Evolutionary conservation across 192 early-diverging fungal species (phyloP).

Genomic region (Spinellus fusiger): DNA sequence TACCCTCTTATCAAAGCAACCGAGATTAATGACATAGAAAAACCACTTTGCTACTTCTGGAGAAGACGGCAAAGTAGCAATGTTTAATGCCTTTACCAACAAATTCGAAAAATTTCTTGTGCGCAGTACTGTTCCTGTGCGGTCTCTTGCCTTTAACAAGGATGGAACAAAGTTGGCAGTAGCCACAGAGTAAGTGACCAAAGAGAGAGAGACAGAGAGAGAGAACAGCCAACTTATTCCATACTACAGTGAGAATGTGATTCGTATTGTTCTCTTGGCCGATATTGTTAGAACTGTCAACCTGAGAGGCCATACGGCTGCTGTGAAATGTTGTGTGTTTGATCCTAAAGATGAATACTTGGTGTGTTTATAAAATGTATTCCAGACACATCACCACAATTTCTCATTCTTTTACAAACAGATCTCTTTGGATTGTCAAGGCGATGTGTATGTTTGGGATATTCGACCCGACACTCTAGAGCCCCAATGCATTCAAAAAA

Average conservation of each 20-base stretch:
- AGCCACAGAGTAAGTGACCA: constrained; percentile 28
- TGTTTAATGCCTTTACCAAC: constrained; percentile 13
- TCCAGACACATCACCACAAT: too few species aligned
- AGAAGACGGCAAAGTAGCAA: constrained; percentile 19
- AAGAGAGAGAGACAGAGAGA: neutral
- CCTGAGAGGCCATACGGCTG: constrained; percentile 22
- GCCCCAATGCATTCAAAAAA: constrained; percentile 38
- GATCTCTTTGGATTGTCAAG: constrained; percentile 52
- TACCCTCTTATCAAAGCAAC: neutral
- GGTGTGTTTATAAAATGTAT: too few species aligned
- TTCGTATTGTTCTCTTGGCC: constrained; percentile 20
- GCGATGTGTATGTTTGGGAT: constrained; percentile 63
- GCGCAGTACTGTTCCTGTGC: constrained; percentile 23
- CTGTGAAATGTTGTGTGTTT: constrained; percentile 25
- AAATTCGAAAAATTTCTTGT: constrained; percentile 16
- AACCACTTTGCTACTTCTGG: constrained; percentile 17
- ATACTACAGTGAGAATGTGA: constrained; percentile 20
- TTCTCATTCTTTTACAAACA: too few species aligned
- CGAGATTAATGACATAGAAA: neutral
- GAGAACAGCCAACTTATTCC: neutral
- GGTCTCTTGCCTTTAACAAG: constrained; percentile 14
- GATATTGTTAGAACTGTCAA: constrained; percentile 13
- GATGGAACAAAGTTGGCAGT: constrained; percentile 26
- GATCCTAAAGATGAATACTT: constrained; percentile 26
- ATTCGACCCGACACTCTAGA: constrained; percentile 29